Evolutionary conservation across 495 filamentous ascomycete species (phyloP).

Genomic region (Hypoxylon fuscum): DNA sequence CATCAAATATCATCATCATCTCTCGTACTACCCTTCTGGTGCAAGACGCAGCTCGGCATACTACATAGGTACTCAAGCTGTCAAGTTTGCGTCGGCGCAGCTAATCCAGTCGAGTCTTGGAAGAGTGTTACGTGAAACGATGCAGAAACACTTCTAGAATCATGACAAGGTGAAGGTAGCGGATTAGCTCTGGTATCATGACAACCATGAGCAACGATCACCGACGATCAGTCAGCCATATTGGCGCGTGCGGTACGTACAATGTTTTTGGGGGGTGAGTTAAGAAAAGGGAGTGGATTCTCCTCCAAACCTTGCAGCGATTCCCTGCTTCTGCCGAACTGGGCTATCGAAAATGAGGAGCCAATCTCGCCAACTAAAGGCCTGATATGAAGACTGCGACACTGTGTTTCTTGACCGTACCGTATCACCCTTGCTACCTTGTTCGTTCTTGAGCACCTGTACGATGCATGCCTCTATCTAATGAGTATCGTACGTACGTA

Average conservation of each 20-base stretch:
- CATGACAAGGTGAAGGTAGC: conserved; percentile 26
- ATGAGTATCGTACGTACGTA: background rate
- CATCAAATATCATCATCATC: conserved; percentile 17
- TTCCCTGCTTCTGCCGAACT: conserved; percentile 39
- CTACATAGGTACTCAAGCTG: conserved; percentile 14
- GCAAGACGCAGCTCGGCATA: conserved; percentile 21
- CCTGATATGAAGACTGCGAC: conserved; percentile 36
- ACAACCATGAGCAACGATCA: background rate
- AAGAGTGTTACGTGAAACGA: conserved; percentile 35
- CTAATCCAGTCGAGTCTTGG: conserved; percentile 5
- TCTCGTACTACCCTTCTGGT: conserved; percentile 10
- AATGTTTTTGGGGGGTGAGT: conserved; percentile 8
- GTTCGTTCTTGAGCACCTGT: conserved; percentile 4
- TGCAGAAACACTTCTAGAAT: conserved; percentile 38
- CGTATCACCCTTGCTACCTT: conserved; percentile 21
- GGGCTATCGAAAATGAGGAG: conserved; percentile 31
- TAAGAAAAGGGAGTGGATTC: conserved; percentile 11
- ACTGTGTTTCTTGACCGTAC: conserved; percentile 32
- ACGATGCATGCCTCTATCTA: conserved; percentile 4
- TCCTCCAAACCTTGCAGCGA: conserved; percentile 35
- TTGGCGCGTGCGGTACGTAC: conserved; percentile 1
- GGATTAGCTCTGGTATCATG: conserved; percentile 5
- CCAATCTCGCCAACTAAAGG: conserved; percentile 35
- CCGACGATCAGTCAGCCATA: background rate
- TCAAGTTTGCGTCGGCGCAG: conserved; percentile 30